These are phyloP conservation scores for Bathelium albidoporum DNA, from an alignment of 495 filamentous ascomycete genomes.

Conservation along the genomic window DNA sequence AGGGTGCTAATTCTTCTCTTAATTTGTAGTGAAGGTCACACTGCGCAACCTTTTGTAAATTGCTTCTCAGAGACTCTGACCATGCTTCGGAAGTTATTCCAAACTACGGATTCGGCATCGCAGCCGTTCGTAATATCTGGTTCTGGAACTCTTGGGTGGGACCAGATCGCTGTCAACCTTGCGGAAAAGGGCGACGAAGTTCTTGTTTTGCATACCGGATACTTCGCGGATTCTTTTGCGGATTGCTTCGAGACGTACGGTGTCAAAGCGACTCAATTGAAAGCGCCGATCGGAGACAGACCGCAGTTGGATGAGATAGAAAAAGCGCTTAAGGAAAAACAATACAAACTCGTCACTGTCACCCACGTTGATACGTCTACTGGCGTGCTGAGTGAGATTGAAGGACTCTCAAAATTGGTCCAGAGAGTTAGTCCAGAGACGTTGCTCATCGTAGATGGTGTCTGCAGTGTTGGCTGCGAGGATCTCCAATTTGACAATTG, in stretches of 20 bases:
- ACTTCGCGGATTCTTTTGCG: conserved; percentile 93
- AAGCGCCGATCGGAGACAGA: conserved; percentile 76
- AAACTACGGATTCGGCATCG: conserved; percentile 65
- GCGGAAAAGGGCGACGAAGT: conserved; percentile 80
- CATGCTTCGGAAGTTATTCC: conserved; percentile 86
- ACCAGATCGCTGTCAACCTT: conserved; percentile 84
- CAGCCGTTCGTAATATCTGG: conserved; percentile 92
- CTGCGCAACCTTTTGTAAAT: conserved; percentile 75
- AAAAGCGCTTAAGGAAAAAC: conserved; percentile 72
- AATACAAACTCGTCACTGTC: conserved; percentile 84
- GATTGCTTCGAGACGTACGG: conserved; percentile 87
- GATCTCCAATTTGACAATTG: conserved; percentile 93
- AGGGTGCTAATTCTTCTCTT: neutral
- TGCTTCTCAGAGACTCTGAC: conserved; percentile 81
- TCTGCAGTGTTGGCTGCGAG: conserved; percentile 93
- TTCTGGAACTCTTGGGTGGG: conserved; percentile 94
- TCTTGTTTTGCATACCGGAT: conserved; percentile 87
- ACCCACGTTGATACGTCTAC: conserved; percentile 98
- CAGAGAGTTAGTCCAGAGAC: conserved; percentile 81
- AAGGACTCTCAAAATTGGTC: conserved; percentile 70
- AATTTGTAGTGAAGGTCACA: conserved; percentile 71
- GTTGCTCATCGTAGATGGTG: conserved; percentile 83
- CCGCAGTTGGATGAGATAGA: conserved; percentile 83
- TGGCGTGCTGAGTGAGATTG: conserved; percentile 83
- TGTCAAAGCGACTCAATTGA: conserved; percentile 76